Percentiles rank a stretch among this genome's conserved stretches.
Conservation (phyloP, 2,329 filamentous ascomycete genomes). For the Penicillium decumbens region DNA sequence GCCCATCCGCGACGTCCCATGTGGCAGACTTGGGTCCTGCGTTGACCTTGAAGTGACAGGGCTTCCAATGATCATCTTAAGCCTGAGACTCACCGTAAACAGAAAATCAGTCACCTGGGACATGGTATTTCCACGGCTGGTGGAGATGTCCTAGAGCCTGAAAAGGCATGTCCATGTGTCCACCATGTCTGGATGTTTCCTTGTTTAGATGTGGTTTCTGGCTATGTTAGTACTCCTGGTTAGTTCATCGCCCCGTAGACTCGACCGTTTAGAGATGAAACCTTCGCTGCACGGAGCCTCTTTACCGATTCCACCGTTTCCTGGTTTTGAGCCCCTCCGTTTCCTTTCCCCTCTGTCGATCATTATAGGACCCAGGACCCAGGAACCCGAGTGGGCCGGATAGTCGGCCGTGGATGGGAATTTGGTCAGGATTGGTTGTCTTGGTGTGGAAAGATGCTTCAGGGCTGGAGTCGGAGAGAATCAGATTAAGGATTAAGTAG, state of each 20-base stretch:
- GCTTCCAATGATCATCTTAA: not conserved
- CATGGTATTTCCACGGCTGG: not conserved
- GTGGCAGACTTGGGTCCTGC: not conserved
- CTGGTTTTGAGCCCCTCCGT: constrained; percentile 1
- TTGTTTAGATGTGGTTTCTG: not conserved
- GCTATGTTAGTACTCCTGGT: not conserved
- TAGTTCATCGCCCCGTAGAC: not conserved
- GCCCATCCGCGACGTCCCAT: constrained; percentile 1
- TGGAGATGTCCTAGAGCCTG: not conserved
- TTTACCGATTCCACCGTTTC: not conserved
- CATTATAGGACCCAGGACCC: not conserved
- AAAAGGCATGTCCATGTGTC: not conserved
- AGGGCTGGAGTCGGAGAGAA: too few relatives aligned
- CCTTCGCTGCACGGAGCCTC: constrained; percentile 1
- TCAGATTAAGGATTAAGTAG: not conserved
- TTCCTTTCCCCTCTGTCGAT: constrained; percentile 10
- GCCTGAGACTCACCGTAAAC: not conserved
- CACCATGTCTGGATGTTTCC: not conserved
- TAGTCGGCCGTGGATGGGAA: not conserved
- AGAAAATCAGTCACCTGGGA: not conserved
- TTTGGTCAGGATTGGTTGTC: not conserved
- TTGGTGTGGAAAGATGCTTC: too few relatives aligned
- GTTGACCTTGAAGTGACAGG: not conserved
- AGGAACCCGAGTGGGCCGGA: not conserved
- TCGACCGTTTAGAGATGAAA: not conserved